Evolutionary conservation across 306 rosid genomes (phyloP), one percentile per base, ranked within the genome.

Genomic region (Pyrus betulifolia): DNA sequence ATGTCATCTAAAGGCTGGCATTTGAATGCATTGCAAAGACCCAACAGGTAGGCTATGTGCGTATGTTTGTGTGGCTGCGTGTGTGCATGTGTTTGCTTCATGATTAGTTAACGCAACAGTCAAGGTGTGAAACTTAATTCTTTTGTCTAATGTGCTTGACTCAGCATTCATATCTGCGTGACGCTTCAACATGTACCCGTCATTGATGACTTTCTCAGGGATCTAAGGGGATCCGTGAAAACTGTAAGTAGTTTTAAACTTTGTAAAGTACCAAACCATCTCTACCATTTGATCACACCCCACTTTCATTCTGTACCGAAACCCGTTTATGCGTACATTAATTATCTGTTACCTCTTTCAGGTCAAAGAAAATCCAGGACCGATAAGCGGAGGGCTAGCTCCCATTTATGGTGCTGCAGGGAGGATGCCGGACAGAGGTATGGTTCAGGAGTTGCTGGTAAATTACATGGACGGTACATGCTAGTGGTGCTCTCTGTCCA

Each of bases 371-470:
- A 94, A 92, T 82, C 97, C 98, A 1, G 98, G 98, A 62, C 97
- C 97, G 22, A 73, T 92, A 79, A 92, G 75, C 42, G 98, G 98
- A 79, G 98, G 98, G 52, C 84, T 92, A 21, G 97, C 98, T 70
- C 97, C 98, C 49, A 82, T 94, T 80, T 94, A 94, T 75, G 98
- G 98, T 0, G 98, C 98, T 68, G 98, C 98, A 21, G 98, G 96
- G 85, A 92, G 81, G 87, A 92, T 94, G 89, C 97, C 98, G 42
- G 98, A 94, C 72, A 87, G 98, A 84, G 93, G 80, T 67, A 90
- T 79, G 89, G 93, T 94, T 80, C 87, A 84, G 81, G 97, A 95
- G 22, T 80, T 95, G 89, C 84, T 95, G 79, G 89, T 95, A 13
- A 89, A 91, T 85, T 90, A 70, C 87, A 95, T 95, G 98, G 98